Base-by-base conservation (phyloP, 371 early-diverging fungal species). In the Nosema bombycis region DNA sequence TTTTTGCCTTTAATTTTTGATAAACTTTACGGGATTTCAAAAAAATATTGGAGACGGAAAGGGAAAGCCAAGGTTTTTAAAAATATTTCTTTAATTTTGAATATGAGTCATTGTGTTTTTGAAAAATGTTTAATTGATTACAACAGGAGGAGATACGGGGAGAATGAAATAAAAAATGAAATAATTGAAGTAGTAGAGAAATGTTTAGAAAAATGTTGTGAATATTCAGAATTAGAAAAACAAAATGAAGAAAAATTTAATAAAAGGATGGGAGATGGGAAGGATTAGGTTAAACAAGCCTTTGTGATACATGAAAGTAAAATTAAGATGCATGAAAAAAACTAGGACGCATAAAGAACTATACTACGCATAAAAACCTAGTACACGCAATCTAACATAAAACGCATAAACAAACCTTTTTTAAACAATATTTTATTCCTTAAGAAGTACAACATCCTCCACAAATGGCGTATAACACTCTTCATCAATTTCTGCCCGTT, bases 401-500 rank as follows among this genome's bases (percentile, higher is more conserved):
- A 46, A 4, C 4, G 18, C 46, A 46, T 46, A 10, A 10, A 46
- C 46, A 46, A 46, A 10, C 4, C 18, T 10, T 46, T 10, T 10
- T 46, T 46, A 46, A 46, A 46, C 46, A 10, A n/a, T 55, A 57
- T 56, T 64, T 64, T 69, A 33, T 46, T 77, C 32, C 33, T 79
- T 77, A 46, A 69, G 26, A 46, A 83, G 55, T 30, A 83, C 29
- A 15, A 83, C 78, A 74, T 78, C 80, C 57, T 83, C 83, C 69
- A 83, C 70, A 58, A 58, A 78, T 15, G 57, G 29, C 10, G 73
- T 75, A 28, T 33, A 73, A 2, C 71, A 66, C 1, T 23, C 21
- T 30, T 80, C 80, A 54, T 73, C 94, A 38, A 96, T 86, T 87
- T 98, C 98, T 18, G 96, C 97, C 70, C 94, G 90, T 87, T 96